Base-by-base conservation (phyloP, 129 eudicot genomes). In the Solidago caesia region DNA sequence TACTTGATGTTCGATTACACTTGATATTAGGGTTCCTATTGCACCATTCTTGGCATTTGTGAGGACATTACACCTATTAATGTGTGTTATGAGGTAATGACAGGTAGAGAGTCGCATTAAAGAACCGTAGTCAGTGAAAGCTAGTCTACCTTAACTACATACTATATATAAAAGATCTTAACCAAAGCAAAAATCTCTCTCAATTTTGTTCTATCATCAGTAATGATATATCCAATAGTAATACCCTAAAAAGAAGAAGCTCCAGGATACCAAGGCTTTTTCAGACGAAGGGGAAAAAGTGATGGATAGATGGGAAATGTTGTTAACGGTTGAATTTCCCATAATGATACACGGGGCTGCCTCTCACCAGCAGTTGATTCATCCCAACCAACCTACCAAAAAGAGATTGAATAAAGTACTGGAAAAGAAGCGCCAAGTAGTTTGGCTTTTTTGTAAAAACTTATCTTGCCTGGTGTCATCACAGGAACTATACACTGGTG, bases 91-190 rank as follows among this genome's bases (percentile, higher is more conserved):
- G 65, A 70, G 75, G 51, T 7, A n/a, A 58, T 45, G 13, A 15
- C 44, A 52, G 72, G 49, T 27, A 52, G 47, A 42, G 44, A 56
- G 27, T 64, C 27, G 14, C 58, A 70, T 44, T 55, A 75, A 75
- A 70, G 77, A 69, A 75, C 16, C 48, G 15, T 27, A 66, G n/a
- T 52, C 70, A 59, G 77, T 46, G 66, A 68, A 49, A 68, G 45
- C 72, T 67, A 67, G 72, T 67, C 60, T 68, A 68, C 59, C 73
- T 68, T 25, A 68, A 68, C 59, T 21, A 26, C 48, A 47, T 66
- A 63, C 11, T 39, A 63, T 61, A 8, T 8, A 39, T 71, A n/a
- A 55, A 71, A n/a, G n/a, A 71, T 70, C 29, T 70, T 70, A 33
- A 70, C 8, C 11, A 73, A 45, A 60, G 46, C 44, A 62, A 62